Evolutionary conservation across 441 rosid species (phyloP).

Genomic region (Gossypium trilobum): DNA sequence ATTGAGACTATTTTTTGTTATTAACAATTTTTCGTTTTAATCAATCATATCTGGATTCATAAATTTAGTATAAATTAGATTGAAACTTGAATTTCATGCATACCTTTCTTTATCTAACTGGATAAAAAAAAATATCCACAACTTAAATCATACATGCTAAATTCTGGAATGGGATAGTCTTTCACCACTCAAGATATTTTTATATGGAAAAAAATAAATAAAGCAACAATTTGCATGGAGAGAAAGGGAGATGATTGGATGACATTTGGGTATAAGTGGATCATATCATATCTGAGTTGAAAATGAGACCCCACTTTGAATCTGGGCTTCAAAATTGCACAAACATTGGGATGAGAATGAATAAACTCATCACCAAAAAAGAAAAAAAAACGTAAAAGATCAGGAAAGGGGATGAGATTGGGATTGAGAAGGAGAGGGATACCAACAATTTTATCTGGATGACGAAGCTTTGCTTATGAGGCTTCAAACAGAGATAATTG

Average conservation of each 20-base stretch:
- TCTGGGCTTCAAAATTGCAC: neutral
- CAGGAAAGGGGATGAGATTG: neutral
- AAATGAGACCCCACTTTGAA: neutral
- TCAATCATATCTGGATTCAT: too few species aligned
- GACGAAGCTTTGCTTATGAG: neutral
- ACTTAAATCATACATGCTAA: neutral
- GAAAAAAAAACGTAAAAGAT: neutral
- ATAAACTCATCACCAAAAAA: neutral
- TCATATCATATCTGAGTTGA: constrained; percentile 2
- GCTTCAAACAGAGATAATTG: neutral
- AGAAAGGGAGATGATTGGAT: neutral
- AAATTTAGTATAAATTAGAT: too few species aligned
- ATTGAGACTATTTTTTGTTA: neutral
- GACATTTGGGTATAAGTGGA: constrained; percentile 19
- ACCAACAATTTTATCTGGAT: neutral
- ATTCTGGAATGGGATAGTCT: neutral
- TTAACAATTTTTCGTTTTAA: neutral
- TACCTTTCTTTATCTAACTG: too few species aligned
- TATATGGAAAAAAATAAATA: neutral
- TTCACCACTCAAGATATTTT: neutral
- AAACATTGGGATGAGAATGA: neutral
- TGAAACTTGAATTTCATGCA: too few species aligned
- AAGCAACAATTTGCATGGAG: neutral
- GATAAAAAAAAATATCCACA: too few species aligned
- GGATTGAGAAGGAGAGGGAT: neutral